phyloP scores from a whole-genome alignment of 371 early-diverging fungal genomes.

The Umbelopsis sp. region DNA sequence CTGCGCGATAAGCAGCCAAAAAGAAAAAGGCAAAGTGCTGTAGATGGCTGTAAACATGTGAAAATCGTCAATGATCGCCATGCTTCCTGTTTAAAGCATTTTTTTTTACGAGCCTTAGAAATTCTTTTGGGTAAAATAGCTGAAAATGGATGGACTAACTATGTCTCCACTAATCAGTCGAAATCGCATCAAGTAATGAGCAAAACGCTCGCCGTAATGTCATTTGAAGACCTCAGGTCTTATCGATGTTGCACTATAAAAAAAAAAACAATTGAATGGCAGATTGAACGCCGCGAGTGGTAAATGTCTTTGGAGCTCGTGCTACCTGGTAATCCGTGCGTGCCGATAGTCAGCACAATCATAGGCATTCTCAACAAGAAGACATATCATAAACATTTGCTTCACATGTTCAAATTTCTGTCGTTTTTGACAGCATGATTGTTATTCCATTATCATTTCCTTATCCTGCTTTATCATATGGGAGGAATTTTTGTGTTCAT shows the following conservation, averaged over 20 bases:
- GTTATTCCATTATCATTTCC: conserved; percentile 14
- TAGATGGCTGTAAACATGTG: conserved; percentile 5
- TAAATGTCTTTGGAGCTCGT: not conserved
- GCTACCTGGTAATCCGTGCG: conserved; percentile 9
- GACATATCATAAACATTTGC: not conserved
- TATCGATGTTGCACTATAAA: not conserved
- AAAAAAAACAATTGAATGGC: not conserved
- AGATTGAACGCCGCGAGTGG: not conserved
- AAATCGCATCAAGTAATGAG: not conserved
- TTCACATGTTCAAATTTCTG: not conserved
- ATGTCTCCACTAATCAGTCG: not conserved
- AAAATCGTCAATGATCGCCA: conserved; percentile 16
- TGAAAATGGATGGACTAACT: not conserved
- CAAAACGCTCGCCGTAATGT: not conserved
- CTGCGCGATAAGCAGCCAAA: not conserved
- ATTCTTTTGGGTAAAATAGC: not conserved
- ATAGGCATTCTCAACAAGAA: not conserved
- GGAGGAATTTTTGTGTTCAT: not conserved
- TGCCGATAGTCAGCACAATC: not conserved
- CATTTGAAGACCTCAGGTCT: not conserved
- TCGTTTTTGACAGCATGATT: conserved; percentile 14
- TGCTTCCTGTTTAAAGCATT: not conserved
- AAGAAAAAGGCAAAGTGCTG: not conserved
- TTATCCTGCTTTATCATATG: conserved; percentile 1
- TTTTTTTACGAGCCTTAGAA: not conserved